phyloP scores from a whole-genome alignment of 768 basidiomycete species.

The Boletus tomentosulus region DNA sequence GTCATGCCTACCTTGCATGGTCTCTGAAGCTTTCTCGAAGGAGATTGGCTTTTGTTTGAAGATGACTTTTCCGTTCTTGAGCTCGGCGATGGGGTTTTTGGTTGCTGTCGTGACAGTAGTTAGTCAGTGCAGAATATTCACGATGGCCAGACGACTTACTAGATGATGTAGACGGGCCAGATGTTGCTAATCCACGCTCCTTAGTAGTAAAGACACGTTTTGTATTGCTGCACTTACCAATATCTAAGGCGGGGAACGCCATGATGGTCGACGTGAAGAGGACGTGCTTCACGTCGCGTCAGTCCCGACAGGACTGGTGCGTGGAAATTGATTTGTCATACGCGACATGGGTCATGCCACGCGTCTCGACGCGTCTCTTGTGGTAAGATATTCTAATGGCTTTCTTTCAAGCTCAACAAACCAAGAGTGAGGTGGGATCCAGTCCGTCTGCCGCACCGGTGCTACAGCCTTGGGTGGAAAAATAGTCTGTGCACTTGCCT shows the following conservation, averaged over 20 bases:
- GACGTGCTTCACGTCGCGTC: constrained; percentile 15
- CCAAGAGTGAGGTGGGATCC: constrained; percentile 35
- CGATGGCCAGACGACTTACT: constrained; percentile 13
- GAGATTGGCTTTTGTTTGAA: constrained; percentile 74
- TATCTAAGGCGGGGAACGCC: constrained; percentile 11
- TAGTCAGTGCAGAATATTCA: not conserved
- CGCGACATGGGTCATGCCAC: constrained; percentile 38
- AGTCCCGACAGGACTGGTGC: constrained; percentile 15
- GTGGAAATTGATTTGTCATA: constrained; percentile 33
- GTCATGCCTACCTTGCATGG: constrained; percentile 62
- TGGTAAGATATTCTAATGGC: constrained; percentile 41
- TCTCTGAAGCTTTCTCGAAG: constrained; percentile 77
- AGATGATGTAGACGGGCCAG: constrained; percentile 7
- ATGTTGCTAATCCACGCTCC: constrained; percentile 7
- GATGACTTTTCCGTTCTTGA: constrained; percentile 72
- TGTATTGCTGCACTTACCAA: constrained; percentile 13
- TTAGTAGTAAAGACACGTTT: constrained; percentile 5
- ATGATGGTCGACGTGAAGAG: constrained; percentile 19
- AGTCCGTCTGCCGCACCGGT: constrained; percentile 51
- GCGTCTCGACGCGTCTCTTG: constrained; percentile 42
- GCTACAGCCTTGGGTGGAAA: constrained; percentile 95
- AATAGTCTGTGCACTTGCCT: constrained; percentile 67
- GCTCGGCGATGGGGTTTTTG: constrained; percentile 49
- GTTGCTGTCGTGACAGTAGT: constrained; percentile 30
- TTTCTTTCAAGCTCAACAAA: constrained; percentile 56